A percentile compares a stretch with the other conserved stretches of the same genome.
Evolutionary conservation across 2,329 filamentous ascomycete genomes (phyloP).

Genomic region (Trichoderma hamatum): DNA sequence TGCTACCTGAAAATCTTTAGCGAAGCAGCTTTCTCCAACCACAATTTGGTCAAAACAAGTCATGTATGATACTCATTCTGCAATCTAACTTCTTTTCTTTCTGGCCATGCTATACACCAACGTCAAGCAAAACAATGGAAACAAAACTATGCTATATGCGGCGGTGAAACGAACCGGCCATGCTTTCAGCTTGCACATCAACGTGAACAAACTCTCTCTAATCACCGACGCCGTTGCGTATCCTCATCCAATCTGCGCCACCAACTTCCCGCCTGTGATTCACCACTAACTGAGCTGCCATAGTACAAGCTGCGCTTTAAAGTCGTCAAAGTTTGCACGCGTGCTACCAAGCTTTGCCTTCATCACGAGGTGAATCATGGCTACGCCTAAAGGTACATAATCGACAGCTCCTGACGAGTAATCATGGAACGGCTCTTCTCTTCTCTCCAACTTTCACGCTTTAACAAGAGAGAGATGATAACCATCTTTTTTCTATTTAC

Average conservation of each 20-base stretch:
- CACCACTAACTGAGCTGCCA: constrained; percentile 3
- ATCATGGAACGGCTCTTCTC: neutral
- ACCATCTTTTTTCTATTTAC: neutral
- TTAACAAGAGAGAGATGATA: neutral
- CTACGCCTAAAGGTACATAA: constrained; percentile 15
- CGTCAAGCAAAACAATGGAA: neutral
- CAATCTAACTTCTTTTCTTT: neutral
- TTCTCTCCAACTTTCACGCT: neutral
- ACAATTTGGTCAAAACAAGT: neutral
- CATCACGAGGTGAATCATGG: constrained; percentile 24
- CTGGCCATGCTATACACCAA: neutral
- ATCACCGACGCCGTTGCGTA: neutral
- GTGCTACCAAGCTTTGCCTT: neutral
- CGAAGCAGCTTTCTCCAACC: neutral
- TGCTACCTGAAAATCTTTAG: too few species aligned
- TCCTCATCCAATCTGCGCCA: neutral
- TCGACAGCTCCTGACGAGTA: neutral
- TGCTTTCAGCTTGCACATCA: neutral
- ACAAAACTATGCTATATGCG: neutral
- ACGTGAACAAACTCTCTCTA: constrained; percentile 4
- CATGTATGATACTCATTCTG: neutral
- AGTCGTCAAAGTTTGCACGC: neutral
- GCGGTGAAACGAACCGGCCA: neutral
- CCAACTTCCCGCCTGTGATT: constrained; percentile 1
- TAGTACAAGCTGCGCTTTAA: neutral